Conservation (phyloP, 345 rosid genomes). For the Ailanthus altissimus region DNA sequence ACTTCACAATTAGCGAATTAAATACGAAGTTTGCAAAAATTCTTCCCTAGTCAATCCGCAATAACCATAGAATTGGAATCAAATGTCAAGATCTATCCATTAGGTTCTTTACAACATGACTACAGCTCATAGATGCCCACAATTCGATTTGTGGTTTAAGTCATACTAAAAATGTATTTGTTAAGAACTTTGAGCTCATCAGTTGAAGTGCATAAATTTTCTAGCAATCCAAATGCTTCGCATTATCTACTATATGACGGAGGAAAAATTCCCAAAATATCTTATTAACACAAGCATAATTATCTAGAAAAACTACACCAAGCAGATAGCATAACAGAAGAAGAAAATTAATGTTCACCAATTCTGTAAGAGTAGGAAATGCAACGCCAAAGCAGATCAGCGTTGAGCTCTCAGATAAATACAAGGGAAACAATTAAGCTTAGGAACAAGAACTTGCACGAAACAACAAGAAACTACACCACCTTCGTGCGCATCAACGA, state of each 20-base stretch:
- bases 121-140: too few species aligned
- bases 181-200: too few species aligned
- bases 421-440: neutral
- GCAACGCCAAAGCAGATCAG: neutral
- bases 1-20: neutral
- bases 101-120: too few species aligned
- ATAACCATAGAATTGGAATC: neutral
- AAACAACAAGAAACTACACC: neutral
- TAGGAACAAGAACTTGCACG: neutral
- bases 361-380: neutral
- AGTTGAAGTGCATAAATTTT: neutral
- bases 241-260: neutral
- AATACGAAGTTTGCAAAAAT: neutral
- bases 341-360: neutral
- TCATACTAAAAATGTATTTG: too few species aligned
- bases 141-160: neutral
- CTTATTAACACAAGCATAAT: neutral
- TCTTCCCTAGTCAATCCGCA: neutral
- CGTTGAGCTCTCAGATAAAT: constrained; percentile 1
- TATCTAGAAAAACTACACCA: neutral
- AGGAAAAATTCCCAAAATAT: neutral
- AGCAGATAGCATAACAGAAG: neutral
- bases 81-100: neutral
- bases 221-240: neutral
- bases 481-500: neutral